Conservation (phyloP, 768 basidiomycete species). For the Collybia sp. region DNA sequence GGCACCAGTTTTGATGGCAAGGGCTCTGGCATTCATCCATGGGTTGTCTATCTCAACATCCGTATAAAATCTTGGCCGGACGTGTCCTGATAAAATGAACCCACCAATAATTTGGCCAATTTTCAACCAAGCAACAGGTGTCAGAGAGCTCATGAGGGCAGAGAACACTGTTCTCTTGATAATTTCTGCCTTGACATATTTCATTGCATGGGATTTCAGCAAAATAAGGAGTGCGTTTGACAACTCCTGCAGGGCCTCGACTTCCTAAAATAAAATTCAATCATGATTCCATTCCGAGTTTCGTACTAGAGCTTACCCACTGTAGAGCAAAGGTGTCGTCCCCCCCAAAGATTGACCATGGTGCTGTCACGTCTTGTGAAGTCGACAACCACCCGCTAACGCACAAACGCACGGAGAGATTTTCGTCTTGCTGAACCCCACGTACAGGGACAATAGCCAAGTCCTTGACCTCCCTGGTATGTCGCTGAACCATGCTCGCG, state of each 20-base stretch:
- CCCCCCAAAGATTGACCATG: slow-evolving; percentile 46
- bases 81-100: slow-evolving; percentile 5
- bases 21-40: slow-evolving; percentile 52
- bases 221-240: slow-evolving; percentile 41
- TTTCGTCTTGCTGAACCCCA: slow-evolving; percentile 30
- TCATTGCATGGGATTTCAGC: slow-evolving; percentile 43
- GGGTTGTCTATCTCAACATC: slow-evolving; percentile 37
- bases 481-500: slow-evolving; percentile 42
- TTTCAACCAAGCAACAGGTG: slow-evolving; percentile 45
- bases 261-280: slow-evolving; percentile 34
- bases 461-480: slow-evolving; percentile 50
- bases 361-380: slow-evolving; percentile 40
- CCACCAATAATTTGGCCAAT: slow-evolving; percentile 51
- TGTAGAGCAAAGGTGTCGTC: slow-evolving; percentile 54
- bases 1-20: slow-evolving; percentile 46
- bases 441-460: slow-evolving; percentile 45
- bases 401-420: slow-evolving; percentile 47
- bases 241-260: slow-evolving; percentile 44
- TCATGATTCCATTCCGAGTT: not conserved
- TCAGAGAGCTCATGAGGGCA: slow-evolving; percentile 41
- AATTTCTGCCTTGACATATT: slow-evolving; percentile 43
- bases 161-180: slow-evolving; percentile 49
- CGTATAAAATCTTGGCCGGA: too few relatives aligned
- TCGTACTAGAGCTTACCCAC: slow-evolving; percentile 35
- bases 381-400: slow-evolving; percentile 50